phyloP scores from a whole-genome alignment of 2,329 filamentous ascomycete genomes.

The Fonsecaea monophora region DNA sequence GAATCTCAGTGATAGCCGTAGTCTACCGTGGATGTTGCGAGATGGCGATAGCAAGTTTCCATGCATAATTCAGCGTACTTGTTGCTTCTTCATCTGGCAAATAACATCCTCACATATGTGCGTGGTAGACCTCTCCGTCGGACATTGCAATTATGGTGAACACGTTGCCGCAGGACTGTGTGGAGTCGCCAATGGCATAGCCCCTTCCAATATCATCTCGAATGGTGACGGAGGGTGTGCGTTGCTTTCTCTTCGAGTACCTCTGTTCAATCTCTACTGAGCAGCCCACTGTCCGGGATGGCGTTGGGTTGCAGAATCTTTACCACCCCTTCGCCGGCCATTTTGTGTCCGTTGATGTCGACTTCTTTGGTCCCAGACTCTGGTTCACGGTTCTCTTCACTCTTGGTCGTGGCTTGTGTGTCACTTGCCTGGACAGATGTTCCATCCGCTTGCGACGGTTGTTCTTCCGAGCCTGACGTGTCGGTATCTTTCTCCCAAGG shows the following conservation, averaged over 20 bases:
- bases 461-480: background rate
- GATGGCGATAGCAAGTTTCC: background rate
- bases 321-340: slow-evolving; percentile 38
- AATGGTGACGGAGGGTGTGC: background rate
- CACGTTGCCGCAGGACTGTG: background rate
- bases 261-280: slow-evolving; percentile 32
- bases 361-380: background rate
- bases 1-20: background rate
- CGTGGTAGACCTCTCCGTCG: background rate
- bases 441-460: background rate
- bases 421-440: background rate
- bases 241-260: background rate
- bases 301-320: slow-evolving; percentile 40
- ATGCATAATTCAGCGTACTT: background rate
- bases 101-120: background rate
- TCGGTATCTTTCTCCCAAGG: slow-evolving; percentile 78
- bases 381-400: background rate
- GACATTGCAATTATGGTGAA: background rate
- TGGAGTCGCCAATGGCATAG: background rate
- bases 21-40: background rate
- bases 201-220: background rate
- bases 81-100: background rate
- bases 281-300: slow-evolving; percentile 37
- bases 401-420: slow-evolving; percentile 1
- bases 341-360: slow-evolving; percentile 30